phyloP scores from a whole-genome alignment of 306 rosid genomes.

The Acacia crassicarpa region DNA sequence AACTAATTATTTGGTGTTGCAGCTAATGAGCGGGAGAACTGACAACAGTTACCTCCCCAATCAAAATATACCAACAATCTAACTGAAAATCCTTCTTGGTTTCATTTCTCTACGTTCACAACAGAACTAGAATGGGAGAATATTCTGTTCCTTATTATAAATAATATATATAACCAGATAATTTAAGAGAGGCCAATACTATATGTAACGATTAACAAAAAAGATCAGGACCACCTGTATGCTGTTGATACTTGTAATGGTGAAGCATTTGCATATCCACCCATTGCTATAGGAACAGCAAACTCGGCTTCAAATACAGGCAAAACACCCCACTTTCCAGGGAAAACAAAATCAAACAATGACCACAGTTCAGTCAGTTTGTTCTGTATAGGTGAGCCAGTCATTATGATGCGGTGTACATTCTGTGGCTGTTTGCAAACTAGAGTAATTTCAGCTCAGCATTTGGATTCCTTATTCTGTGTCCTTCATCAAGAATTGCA shows the following conservation, averaged over 20 bases:
- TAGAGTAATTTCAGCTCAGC: constrained; percentile 94
- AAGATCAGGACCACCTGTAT: constrained; percentile 62
- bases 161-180: background rate
- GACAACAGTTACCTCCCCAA: constrained; percentile 1
- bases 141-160: background rate
- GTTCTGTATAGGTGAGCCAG: constrained; percentile 99
- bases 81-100: constrained; percentile 19
- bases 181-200: background rate
- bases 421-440: constrained; percentile 95
- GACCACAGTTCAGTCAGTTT: constrained; percentile 93
- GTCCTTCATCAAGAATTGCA: constrained; percentile 96
- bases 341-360: constrained; percentile 97
- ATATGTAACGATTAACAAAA: background rate
- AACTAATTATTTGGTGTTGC: constrained; percentile 20
- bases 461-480: constrained; percentile 91
- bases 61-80: constrained; percentile 19
- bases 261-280: constrained; percentile 98
- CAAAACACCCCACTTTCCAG: constrained; percentile 96
- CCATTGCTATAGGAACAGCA: constrained; percentile 95
- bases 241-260: constrained; percentile 99
- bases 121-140: background rate
- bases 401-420: constrained; percentile 90
- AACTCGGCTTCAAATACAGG: constrained; percentile 99
- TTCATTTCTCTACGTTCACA: constrained; percentile 10
- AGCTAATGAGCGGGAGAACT: background rate